These are phyloP conservation scores for Calocera viscosa DNA, from an alignment of 768 basidiomycete species.

Conservation along the genomic window DNA sequence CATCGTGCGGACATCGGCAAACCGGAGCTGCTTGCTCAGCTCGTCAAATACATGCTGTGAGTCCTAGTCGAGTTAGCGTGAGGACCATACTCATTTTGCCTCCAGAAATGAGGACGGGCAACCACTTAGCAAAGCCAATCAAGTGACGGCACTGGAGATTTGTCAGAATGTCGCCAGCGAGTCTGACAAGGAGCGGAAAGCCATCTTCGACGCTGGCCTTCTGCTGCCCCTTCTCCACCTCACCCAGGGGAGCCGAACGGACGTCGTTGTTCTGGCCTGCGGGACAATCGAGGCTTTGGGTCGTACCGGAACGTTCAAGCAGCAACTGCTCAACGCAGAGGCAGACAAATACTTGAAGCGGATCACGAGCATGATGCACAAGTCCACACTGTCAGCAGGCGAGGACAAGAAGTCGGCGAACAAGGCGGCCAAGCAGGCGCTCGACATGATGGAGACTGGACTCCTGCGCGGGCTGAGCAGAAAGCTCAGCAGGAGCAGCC, in stretches of 20 bases:
- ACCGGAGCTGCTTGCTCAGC: not conserved
- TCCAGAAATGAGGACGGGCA: not conserved
- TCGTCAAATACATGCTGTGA: not conserved
- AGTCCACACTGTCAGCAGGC: not conserved
- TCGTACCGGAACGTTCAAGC: not conserved
- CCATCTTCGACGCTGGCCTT: not conserved
- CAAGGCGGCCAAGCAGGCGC: not conserved
- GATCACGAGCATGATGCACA: not conserved
- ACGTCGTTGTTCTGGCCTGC: not conserved
- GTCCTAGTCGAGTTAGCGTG: not conserved
- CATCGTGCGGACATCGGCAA: not conserved
- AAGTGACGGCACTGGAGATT: not conserved
- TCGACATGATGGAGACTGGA: not conserved
- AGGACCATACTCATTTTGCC: not conserved
- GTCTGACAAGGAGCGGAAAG: not conserved
- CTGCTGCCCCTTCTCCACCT: not conserved
- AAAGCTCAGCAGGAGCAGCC: not conserved
- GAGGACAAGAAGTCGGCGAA: not conserved
- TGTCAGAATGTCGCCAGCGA: not conserved
- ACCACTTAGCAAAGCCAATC: not conserved
- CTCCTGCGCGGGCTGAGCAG: not conserved
- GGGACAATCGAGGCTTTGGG: not conserved
- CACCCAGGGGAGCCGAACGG: not conserved
- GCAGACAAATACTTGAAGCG: not conserved
- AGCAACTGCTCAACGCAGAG: not conserved